A percentile compares a stretch with the other conserved stretches of the same genome.
Evolutionary conservation across 2,329 filamentous ascomycete genomes (phyloP).

Genomic region (Pseudofabraea citricarpa): DNA sequence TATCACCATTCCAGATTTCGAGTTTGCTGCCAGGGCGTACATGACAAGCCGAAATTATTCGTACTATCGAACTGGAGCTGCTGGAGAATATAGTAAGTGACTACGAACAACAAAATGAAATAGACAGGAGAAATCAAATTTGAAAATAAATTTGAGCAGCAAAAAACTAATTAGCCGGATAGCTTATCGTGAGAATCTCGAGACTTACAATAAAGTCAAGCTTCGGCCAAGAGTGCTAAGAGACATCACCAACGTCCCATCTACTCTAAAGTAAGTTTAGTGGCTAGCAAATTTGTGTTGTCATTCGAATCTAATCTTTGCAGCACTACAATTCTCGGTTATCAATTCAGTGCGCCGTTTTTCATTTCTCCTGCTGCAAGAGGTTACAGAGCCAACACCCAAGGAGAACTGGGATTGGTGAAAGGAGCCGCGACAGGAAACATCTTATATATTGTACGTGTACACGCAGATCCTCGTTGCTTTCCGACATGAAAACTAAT

Average conservation of each 20-base stretch:
- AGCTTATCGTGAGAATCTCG: constrained; percentile 52
- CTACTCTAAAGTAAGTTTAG: constrained; percentile 29
- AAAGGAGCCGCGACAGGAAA: constrained; percentile 26
- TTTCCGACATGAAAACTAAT: no score
- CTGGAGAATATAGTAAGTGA: constrained; percentile 37
- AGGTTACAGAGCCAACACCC: constrained; percentile 26
- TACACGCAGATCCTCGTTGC: not conserved
- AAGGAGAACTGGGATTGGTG: constrained; percentile 31
- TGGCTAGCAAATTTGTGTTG: not conserved
- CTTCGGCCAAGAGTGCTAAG: constrained; percentile 43
- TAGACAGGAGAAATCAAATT: not conserved
- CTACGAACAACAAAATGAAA: no score
- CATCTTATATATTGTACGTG: constrained; percentile 10
- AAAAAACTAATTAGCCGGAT: constrained; percentile 10
- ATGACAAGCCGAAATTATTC: constrained; percentile 44
- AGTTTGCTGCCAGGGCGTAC: constrained; percentile 44
- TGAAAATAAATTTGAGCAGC: not conserved
- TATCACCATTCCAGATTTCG: constrained; percentile 48
- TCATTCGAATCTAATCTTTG: not conserved
- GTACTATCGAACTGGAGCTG: constrained; percentile 53
- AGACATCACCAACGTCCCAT: constrained; percentile 40
- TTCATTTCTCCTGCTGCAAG: constrained; percentile 31
- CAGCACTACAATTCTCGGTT: constrained; percentile 23
- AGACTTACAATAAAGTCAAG: constrained; percentile 44
- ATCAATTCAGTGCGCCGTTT: constrained; percentile 32